Base-by-base conservation (phyloP, 75 land plant genomes). In the Azolla pinnata region DNA sequence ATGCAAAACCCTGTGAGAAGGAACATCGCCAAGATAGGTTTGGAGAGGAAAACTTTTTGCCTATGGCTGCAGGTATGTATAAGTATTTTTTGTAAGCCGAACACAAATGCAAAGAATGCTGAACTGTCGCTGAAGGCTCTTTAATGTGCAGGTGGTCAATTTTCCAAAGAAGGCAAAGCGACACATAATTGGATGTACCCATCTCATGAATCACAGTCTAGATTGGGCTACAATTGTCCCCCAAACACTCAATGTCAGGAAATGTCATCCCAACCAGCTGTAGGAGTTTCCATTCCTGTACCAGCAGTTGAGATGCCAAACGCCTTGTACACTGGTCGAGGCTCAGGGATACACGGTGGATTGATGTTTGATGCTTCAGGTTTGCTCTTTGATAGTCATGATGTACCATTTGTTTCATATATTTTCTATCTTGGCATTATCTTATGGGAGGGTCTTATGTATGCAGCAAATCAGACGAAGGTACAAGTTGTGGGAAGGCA, bases 381-480 rank as follows among this genome's bases (percentile, higher is more conserved):
- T 52, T 19, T 19, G 29, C 14, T 4, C 3, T 1, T 12, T 25
- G 4, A 52, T 52, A 29, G 26, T 1, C 24, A 24, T 12, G 14
- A 25, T 10, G 4, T 52, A 12, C 14, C 2, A 23, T 25, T 5
- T 35, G 40, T 35, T 35, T 52, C 4, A 2, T 14, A 52, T 52
- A 14, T 2, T 24, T 52, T 2, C 29, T 24, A 23, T 19, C 29
- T 2, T 52, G 2, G 2, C 28, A 10, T 24, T 25, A 24, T 23
- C 28, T 4, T 25, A 2, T 4, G 17, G 4, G 2, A 18, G 49
- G n/a, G 10, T 46, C 17, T 46, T 4, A 14, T 18, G n/a, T 14
- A 46, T 52, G 29, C 29, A 25, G 50, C 54, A 27, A 24, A 27
- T 27, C 54, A 52, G 29, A 2, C 54, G 29, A 52, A 52, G 14